Percentiles rank a stretch among this genome's conserved stretches.
These are phyloP conservation scores for Endothia cerciana DNA, from an alignment of 2,329 filamentous ascomycete species.

Conservation along the genomic window DNA sequence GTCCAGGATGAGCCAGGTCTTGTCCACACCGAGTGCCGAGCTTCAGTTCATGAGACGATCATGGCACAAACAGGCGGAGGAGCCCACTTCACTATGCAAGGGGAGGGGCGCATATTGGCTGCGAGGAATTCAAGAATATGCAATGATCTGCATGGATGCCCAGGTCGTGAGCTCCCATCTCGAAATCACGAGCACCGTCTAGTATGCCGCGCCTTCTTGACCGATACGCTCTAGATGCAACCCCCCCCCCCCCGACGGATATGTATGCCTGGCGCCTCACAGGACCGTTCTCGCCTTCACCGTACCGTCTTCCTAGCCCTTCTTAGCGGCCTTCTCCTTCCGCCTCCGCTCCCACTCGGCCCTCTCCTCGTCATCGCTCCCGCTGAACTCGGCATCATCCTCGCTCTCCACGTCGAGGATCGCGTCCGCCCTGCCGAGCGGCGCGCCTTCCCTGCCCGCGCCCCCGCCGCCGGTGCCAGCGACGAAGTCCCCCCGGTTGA, in stretches of 20 bases:
- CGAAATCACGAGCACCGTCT: constrained; percentile 19
- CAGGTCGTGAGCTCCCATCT: constrained; percentile 1
- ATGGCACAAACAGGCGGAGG: not conserved
- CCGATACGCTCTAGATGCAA: constrained; percentile 2
- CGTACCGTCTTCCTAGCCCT: constrained; percentile 29
- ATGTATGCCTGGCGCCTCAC: not conserved
- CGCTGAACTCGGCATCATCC: constrained; percentile 64
- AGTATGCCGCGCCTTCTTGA: constrained; percentile 12
- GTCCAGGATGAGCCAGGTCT: not conserved
- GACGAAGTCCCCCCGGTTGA: constrained; percentile 64
- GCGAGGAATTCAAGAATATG: constrained; percentile 4
- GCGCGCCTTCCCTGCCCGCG: constrained; percentile 29
- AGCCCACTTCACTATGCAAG: too few species aligned
- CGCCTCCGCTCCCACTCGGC: constrained; percentile 62
- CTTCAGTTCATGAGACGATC: too few species aligned
- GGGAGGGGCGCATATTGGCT: not conserved
- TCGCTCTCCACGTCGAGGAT: constrained; percentile 47
- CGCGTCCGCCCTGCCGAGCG: constrained; percentile 33
- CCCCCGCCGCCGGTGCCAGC: constrained; percentile 33
- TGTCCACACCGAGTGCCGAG: too few species aligned
- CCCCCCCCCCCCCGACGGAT: not conserved
- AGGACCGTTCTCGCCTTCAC: not conserved
- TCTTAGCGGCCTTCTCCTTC: constrained; percentile 46
- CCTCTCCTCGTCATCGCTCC: constrained; percentile 66
- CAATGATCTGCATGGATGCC: constrained; percentile 16